Evolutionary conservation across 495 filamentous ascomycete species (phyloP), one percentile per base, ranked within the genome.

Genomic region (Bombardia bombarda): DNA sequence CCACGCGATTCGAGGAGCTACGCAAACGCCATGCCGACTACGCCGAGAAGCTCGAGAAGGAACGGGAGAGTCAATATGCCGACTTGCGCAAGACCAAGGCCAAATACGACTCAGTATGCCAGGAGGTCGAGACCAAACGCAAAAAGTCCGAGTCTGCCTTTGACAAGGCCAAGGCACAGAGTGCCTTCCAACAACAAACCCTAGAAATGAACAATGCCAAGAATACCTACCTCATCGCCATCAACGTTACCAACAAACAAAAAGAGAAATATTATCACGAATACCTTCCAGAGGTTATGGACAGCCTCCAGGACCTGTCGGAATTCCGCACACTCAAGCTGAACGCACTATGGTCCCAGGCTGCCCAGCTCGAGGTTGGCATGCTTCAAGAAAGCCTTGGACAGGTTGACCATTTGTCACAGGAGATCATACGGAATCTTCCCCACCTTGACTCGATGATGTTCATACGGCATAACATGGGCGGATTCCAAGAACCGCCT

Each of bases 251-350:
- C 28, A 99, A 99, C 65, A 90, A 87, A 61, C 80, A 94, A 55
- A 97, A 96, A 67, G 86, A 94, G 60, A 87, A 80, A 58, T 96
- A 96, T 66, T 99, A 89, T 53, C 80, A 97, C 58, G 89, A 96
- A 71, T 96, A 96, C 60, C 75, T 99, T 17, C 92, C 92, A 3
- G 90, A 96, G 45, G 58, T 99, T 24, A 69, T 99, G 51, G 87
- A 99, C 67, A 89, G 90, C 70, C 49, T 68, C 30, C 92, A 97
- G 72, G 86, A 93, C 43, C 78, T 99, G 31, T 88, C 87, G 30
- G 89, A 99, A 65, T 90, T 87, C 30, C 77, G 88, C 26, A 83
- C 87, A 18, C 57, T 74, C 26, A 89, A 83, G 60, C 60, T 97
- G 40, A 99, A 99, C 65, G 67, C 72, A 5, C 61, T 96, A 22